Evolutionary conservation across 495 filamentous ascomycete species (phyloP), one percentile per base, ranked within the genome.

Genomic region (Penicillium pulvis): DNA sequence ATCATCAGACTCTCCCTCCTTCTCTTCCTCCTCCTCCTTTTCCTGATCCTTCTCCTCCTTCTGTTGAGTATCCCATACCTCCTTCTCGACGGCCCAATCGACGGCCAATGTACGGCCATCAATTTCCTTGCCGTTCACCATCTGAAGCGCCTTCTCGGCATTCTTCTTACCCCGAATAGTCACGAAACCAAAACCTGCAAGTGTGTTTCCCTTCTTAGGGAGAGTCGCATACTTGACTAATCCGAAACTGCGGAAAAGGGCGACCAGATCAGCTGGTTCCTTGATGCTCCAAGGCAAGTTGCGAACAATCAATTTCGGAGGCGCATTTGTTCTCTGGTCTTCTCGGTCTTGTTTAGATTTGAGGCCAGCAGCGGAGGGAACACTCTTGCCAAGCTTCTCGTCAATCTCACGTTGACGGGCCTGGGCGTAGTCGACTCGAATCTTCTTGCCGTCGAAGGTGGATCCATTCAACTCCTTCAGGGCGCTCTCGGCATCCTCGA

Each of bases 241-340:
- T 55, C 94, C 94, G 71, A 88, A 97, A 58, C 86, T 89, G 65
- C 83, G 78, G 71, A 99, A 98, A 33, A 96, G 74, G 42, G 80
- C 77, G 2, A 83, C 75, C 49, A 99, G 73, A 66, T 97, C 86
- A 48, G 96, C 87, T 0, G 91, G 78, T 9, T 83, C 83, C 74
- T 94, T 96, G 70, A 99, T 88, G 64, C 87, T 97, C 94, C 94
- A 99, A 1, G 94, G 93, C 62, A 99, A 69, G 70, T 99, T 99
- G 53, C 94, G 85, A 26, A 98, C 87, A 73, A 99, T 99, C 64
- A 99, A 75, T 73, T 90, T 93, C 10, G 91, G 88, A 6, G 90
- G 81, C 67, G 81, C 81, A 31, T 80, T 75, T 56, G 85, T 82
- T 68, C 61, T 81, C 74, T 76, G 80, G 73, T 74, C 79, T 74